phyloP scores from a whole-genome alignment of 2,329 filamentous ascomycete genomes.

The Dactylellina parvicollis region DNA sequence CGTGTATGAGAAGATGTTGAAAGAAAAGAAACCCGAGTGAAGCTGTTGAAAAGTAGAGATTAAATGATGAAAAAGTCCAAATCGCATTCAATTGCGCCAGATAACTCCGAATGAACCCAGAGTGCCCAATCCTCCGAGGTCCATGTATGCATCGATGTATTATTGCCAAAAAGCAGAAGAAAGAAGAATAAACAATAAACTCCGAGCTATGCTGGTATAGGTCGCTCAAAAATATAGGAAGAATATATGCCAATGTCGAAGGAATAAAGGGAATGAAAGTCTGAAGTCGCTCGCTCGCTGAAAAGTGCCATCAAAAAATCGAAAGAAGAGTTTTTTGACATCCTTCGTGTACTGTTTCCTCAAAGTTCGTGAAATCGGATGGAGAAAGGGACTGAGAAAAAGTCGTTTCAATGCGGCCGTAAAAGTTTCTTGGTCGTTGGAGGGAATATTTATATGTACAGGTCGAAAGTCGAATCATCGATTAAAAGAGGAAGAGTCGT shows the following conservation, averaged over 20 bases:
- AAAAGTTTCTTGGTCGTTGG: conserved; percentile 11
- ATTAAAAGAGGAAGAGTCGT: conserved; percentile 11
- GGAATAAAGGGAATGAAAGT: conserved; percentile 11
- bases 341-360: conserved; percentile 37
- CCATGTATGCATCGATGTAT: conserved; percentile 45
- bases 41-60: conserved; percentile 14
- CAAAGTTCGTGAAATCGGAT: conserved; percentile 48
- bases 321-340: conserved; percentile 43
- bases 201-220: conserved; percentile 52
- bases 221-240: conserved; percentile 27
- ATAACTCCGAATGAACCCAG: conserved; percentile 44
- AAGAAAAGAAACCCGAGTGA: conserved; percentile 48
- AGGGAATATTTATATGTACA: conserved; percentile 38
- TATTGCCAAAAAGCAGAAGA: conserved; percentile 19
- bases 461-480: conserved; percentile 13
- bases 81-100: conserved; percentile 35
- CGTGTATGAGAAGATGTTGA: conserved; percentile 32
- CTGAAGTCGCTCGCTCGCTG: conserved; percentile 50
- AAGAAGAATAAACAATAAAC: conserved; percentile 45
- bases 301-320: conserved; percentile 46
- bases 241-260: conserved; percentile 23
- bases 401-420: conserved; percentile 52
- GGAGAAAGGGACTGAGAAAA: not conserved
- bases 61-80: conserved; percentile 15
- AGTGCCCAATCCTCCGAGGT: conserved; percentile 10